phyloP scores from a whole-genome alignment of 768 basidiomycete species.

The Pulveroboletus sp. region DNA sequence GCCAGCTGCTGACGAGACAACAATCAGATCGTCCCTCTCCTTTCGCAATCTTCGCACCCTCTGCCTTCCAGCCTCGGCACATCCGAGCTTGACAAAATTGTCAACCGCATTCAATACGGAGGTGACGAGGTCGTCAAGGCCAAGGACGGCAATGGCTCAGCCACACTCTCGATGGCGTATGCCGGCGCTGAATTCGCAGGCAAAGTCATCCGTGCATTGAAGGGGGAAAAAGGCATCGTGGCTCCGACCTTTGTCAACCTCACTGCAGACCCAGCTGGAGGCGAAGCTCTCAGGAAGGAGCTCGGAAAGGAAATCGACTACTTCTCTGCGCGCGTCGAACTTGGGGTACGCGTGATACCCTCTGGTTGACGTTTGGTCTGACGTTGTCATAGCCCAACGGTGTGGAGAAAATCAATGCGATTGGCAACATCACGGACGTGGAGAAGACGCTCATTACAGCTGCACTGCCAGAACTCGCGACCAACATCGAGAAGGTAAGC shows the following conservation, averaged over 20 bases:
- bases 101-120: conserved; percentile 89
- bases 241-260: conserved; percentile 84
- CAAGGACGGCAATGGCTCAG: conserved; percentile 87
- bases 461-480: conserved; percentile 73
- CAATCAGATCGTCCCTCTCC: conserved; percentile 80
- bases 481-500: conserved; percentile 68
- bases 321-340: conserved; percentile 86
- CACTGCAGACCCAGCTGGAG: conserved; percentile 64
- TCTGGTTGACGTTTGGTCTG: neutral
- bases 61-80: conserved; percentile 56
- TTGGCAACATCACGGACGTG: conserved; percentile 67
- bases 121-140: conserved; percentile 99
- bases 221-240: conserved; percentile 84
- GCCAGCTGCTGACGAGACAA: conserved; percentile 6
- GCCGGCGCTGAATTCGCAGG: conserved; percentile 87
- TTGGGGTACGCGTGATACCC: conserved; percentile 56
- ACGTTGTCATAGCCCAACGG: conserved; percentile 59
- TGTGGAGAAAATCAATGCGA: conserved; percentile 74
- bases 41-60: conserved; percentile 83
- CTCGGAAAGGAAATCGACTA: conserved; percentile 74
- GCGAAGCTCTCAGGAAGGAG: conserved; percentile 71
- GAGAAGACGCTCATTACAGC: conserved; percentile 78
- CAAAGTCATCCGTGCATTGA: conserved; percentile 78
- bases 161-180: conserved; percentile 96
- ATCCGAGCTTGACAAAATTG: conserved; percentile 52